These are phyloP conservation scores for Lasiodiplodia theobromae DNA, from an alignment of 2,329 filamentous ascomycete genomes.

Conservation along the genomic window DNA sequence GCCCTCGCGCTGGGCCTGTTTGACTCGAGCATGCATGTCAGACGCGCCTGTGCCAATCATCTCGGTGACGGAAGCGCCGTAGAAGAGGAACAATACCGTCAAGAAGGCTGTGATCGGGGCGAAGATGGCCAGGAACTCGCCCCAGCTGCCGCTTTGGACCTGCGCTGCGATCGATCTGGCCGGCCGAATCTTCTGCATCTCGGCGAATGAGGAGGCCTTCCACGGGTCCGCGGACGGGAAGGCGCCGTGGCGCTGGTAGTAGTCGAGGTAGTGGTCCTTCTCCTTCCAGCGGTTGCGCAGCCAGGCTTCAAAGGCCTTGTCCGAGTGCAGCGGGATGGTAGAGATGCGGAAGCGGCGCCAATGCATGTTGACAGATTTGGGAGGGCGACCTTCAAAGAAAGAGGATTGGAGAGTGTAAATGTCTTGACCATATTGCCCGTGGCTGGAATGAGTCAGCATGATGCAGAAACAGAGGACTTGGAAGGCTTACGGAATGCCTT, in stretches of 20 bases:
- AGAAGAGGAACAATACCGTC: slow-evolving; percentile 55
- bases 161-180: slow-evolving; percentile 57
- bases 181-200: slow-evolving; percentile 33
- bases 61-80: slow-evolving; percentile 43
- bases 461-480: neutral
- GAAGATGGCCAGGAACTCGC: slow-evolving; percentile 60
- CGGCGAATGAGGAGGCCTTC: slow-evolving; percentile 36
- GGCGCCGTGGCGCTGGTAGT: slow-evolving; percentile 74
- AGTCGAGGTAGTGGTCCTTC: slow-evolving; percentile 88
- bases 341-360: slow-evolving; percentile 86
- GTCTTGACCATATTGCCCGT: slow-evolving; percentile 80
- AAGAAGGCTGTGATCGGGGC: slow-evolving; percentile 59
- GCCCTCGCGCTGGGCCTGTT: slow-evolving; percentile 27
- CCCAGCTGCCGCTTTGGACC: slow-evolving; percentile 58
- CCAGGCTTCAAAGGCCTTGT: slow-evolving; percentile 82
- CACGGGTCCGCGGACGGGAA: slow-evolving; percentile 74
- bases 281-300: slow-evolving; percentile 86
- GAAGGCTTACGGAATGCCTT: slow-evolving; percentile 80
- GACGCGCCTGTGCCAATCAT: slow-evolving; percentile 19
- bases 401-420: slow-evolving; percentile 87
- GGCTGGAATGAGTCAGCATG: neutral
- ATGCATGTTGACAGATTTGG: slow-evolving; percentile 95
- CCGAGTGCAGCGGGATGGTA: slow-evolving; percentile 80
- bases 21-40: slow-evolving; percentile 21
- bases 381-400: slow-evolving; percentile 86